Conservation (phyloP, 495 filamentous ascomycete genomes). For the Thermochaetoides thermophila region DNA sequence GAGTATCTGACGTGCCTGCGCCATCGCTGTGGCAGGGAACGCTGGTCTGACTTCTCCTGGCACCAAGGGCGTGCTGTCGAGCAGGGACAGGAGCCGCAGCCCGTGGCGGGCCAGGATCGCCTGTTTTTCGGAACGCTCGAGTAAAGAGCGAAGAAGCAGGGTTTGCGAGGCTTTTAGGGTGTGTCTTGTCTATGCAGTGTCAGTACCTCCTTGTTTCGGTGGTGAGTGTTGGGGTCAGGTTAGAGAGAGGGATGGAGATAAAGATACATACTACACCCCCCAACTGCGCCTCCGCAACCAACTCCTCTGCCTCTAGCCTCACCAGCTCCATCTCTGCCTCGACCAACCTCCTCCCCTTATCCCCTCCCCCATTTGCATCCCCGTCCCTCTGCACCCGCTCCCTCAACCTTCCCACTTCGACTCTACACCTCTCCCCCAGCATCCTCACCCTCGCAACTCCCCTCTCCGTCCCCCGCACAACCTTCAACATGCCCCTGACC, state of each 20-base stretch:
- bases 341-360: slow-evolving; percentile 56
- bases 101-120: slow-evolving; percentile 82
- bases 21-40: slow-evolving; percentile 48
- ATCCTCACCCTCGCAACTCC: too few relatives aligned
- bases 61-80: slow-evolving; percentile 85
- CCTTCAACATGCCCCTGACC: slow-evolving; percentile 62
- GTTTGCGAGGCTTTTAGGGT: slow-evolving; percentile 87
- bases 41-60: slow-evolving; percentile 61
- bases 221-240: too few relatives aligned
- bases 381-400: slow-evolving; percentile 80
- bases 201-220: too few relatives aligned
- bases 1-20: slow-evolving; percentile 64
- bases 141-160: slow-evolving; percentile 73
- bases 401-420: slow-evolving; percentile 79
- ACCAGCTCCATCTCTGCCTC: slow-evolving; percentile 92
- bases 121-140: slow-evolving; percentile 94
- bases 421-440: too few relatives aligned
- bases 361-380: too few relatives aligned
- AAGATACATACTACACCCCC: slow-evolving; percentile 61
- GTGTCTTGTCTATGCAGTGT: slow-evolving; percentile 40
- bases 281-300: slow-evolving; percentile 94
- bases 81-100: slow-evolving; percentile 63
- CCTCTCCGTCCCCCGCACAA: slow-evolving; percentile 80
- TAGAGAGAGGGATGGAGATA: neutral
- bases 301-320: slow-evolving; percentile 80